Percentiles rank a stretch among this genome's conserved stretches.
phyloP scores from a whole-genome alignment of 345 rosid genomes.

The Melaleuca alternifolia region DNA sequence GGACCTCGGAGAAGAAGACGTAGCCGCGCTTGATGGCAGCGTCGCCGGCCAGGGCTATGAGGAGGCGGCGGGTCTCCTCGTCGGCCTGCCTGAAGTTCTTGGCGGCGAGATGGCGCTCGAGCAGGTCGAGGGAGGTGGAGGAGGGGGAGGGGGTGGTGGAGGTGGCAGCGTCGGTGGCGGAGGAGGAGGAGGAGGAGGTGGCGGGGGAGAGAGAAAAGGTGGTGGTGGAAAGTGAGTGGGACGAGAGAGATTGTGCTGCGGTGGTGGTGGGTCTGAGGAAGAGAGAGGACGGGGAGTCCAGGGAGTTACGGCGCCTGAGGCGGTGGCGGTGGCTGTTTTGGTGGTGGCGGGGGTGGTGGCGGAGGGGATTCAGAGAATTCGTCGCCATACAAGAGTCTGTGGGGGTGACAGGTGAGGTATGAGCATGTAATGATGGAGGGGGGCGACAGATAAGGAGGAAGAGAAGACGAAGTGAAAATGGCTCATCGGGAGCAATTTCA shows the following conservation, averaged over 20 bases:
- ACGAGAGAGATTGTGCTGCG: neutral
- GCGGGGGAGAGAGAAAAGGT: slow-evolving; percentile 6
- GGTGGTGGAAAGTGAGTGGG: slow-evolving; percentile 6
- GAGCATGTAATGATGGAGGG: neutral
- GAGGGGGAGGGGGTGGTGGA: slow-evolving; percentile 24
- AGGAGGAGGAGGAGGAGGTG: slow-evolving; percentile 5
- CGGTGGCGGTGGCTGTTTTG: neutral
- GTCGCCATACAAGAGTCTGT: slow-evolving; percentile 23
- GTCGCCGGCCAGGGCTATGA: slow-evolving; percentile 73
- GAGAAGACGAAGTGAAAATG: neutral
- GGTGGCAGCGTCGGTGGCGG: slow-evolving; percentile 12
- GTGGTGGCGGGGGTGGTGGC: slow-evolving; percentile 9
- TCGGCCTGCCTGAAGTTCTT: slow-evolving; percentile 80
- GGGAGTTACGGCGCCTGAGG: slow-evolving; percentile 18
- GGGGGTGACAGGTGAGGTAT: neutral
- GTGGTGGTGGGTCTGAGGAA: slow-evolving; percentile 22
- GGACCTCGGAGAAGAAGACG: slow-evolving; percentile 93
- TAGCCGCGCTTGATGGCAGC: slow-evolving; percentile 71
- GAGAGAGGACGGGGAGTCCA: slow-evolving; percentile 11
- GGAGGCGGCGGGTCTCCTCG: slow-evolving; percentile 79
- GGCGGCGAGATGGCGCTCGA: slow-evolving; percentile 41
- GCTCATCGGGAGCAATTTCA: slow-evolving; percentile 20
- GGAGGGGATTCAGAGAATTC: slow-evolving; percentile 28
- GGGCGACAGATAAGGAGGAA: neutral
- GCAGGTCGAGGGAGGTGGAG: slow-evolving; percentile 49